Evolutionary conservation across 306 rosid species (phyloP).

Genomic region (Comarum palustre): DNA sequence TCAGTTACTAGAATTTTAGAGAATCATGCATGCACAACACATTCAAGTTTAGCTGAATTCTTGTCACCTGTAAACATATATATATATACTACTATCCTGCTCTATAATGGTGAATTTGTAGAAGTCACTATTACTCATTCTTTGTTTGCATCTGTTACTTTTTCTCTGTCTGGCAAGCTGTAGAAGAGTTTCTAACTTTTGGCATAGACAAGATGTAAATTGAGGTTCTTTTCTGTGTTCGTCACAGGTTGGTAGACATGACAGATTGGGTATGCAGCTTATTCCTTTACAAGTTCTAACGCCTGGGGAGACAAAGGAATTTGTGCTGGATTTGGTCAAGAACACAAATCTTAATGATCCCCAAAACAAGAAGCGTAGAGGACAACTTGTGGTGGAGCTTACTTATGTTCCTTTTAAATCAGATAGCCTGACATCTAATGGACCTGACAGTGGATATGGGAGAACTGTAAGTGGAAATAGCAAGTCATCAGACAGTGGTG

Average conservation of each 20-base stretch:
- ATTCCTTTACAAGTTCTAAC: conserved; percentile 67
- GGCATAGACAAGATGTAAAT: conserved; percentile 12
- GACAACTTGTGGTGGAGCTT: conserved; percentile 63
- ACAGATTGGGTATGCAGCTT: conserved; percentile 79
- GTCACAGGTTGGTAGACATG: conserved; percentile 80
- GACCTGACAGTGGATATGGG: conserved; percentile 25
- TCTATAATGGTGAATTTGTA: background rate
- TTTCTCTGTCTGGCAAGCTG: background rate
- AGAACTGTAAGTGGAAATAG: conserved; percentile 41
- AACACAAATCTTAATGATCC: conserved; percentile 53
- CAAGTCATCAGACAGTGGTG: conserved; percentile 35
- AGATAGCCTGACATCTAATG: conserved; percentile 51
- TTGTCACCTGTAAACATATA: background rate
- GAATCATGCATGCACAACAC: no score
- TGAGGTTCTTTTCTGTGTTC: conserved; percentile 7
- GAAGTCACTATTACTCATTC: background rate
- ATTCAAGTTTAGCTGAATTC: background rate
- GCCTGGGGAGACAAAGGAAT: conserved; percentile 54
- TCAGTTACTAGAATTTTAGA: background rate
- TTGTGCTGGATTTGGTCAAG: conserved; percentile 72
- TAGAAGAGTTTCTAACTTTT: background rate
- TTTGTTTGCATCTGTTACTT: background rate
- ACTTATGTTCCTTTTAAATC: conserved; percentile 71
- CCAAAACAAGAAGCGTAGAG: conserved; percentile 67
- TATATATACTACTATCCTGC: background rate